A percentile compares a stretch with the other conserved stretches of the same genome.
These are phyloP conservation scores for Pisolithus albus DNA, from an alignment of 768 basidiomycete species.

Conservation along the genomic window DNA sequence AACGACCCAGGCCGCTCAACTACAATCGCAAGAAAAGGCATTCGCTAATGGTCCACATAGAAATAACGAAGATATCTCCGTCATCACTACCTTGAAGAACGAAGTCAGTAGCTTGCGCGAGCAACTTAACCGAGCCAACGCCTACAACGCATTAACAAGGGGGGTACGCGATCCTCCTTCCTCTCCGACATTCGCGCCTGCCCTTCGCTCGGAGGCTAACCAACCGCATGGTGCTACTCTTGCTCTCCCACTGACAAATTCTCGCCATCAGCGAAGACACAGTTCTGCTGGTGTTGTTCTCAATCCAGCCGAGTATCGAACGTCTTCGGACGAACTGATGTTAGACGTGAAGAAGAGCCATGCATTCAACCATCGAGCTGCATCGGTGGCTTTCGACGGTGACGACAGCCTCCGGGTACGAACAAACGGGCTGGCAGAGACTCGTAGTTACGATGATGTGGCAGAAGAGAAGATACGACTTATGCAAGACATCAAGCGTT, in stretches of 20 bases:
- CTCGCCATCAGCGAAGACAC: conserved; percentile 74
- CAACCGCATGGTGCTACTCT: conserved; percentile 41
- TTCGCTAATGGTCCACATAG: conserved; percentile 58
- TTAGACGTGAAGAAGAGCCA: conserved; percentile 66
- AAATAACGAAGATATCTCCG: conserved; percentile 76
- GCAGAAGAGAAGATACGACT: conserved; percentile 93
- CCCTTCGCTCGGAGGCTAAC: conserved; percentile 49
- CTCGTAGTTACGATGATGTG: conserved; percentile 76
- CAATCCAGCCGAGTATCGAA: conserved; percentile 54
- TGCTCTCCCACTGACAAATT: conserved; percentile 29
- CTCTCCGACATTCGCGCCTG: conserved; percentile 83
- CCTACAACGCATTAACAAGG: conserved; percentile 79
- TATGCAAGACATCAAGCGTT: conserved; percentile 81
- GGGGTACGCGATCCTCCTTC: conserved; percentile 66
- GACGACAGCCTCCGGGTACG: conserved; percentile 70
- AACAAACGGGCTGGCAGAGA: conserved; percentile 60
- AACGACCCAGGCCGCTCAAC: conserved; percentile 58
- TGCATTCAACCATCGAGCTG: conserved; percentile 69
- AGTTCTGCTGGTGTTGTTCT: conserved; percentile 79
- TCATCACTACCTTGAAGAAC: conserved; percentile 83
- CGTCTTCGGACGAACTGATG: conserved; percentile 74
- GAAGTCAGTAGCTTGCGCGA: conserved; percentile 92
- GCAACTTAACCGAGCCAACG: conserved; percentile 93
- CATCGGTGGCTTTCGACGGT: conserved; percentile 83
- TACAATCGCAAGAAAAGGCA: conserved; percentile 70